Evolutionary conservation across 495 filamentous ascomycete genomes (phyloP).

Genomic region (Saxispiralis lemnorum): DNA sequence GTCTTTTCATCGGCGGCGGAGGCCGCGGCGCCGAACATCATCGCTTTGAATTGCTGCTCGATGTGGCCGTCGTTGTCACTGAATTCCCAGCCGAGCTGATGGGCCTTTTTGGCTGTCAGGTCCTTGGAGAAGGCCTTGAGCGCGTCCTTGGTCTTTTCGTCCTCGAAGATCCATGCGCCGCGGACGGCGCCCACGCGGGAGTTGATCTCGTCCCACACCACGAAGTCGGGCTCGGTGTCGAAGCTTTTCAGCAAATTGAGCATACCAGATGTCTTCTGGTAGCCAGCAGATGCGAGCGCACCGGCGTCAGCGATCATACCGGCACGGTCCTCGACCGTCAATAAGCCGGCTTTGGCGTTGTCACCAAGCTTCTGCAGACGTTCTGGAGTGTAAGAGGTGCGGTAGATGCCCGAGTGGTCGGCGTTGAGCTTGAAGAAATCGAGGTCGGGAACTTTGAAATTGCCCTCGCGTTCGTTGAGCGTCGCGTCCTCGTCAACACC

Average conservation of each 20-base stretch:
- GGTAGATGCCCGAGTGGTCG: conserved; percentile 57
- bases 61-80: conserved; percentile 68
- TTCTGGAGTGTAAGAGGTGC: conserved; percentile 50
- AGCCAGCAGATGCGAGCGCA: conserved; percentile 74
- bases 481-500: conserved; percentile 45
- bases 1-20: conserved; percentile 46
- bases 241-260: conserved; percentile 74
- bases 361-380: conserved; percentile 56
- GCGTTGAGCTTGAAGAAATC: conserved; percentile 70
- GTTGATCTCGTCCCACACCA: conserved; percentile 88
- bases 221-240: conserved; percentile 65
- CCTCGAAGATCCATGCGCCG: conserved; percentile 77
- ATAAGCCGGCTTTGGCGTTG: conserved; percentile 66
- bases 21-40: conserved; percentile 51
- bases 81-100: conserved; percentile 77
- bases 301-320: conserved; percentile 94
- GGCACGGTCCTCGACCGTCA: conserved; percentile 82
- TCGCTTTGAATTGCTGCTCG: conserved; percentile 65
- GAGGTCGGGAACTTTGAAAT: conserved; percentile 44
- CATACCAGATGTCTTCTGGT: conserved; percentile 80
- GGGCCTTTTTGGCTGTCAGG: conserved; percentile 57
- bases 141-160: conserved; percentile 49
- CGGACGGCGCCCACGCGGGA: conserved; percentile 57
- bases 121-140: conserved; percentile 66
- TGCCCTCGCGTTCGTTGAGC: conserved; percentile 54